Base-by-base conservation (phyloP, 441 rosid species). In the Aleurites moluccanus region DNA sequence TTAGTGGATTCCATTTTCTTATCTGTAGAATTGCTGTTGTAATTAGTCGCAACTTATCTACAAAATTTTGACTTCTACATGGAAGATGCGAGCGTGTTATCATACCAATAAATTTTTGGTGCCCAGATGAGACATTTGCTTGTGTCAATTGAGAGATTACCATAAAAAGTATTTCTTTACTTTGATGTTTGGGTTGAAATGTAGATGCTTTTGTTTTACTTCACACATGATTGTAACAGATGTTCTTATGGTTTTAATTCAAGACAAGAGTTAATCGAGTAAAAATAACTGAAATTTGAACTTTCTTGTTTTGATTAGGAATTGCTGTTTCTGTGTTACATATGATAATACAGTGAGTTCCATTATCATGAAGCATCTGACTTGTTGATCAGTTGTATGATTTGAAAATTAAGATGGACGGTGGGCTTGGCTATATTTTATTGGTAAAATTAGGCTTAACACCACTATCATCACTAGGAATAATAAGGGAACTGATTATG, bases 1-100 rank as follows among this genome's bases (percentile, higher is more conserved):
- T 45, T 47, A 45, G 45, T 72, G 67, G 59, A 47, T 71, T n/a
- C 42, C 8, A 6, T 42, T 71, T 70, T 47, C 62, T 57, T 10
- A 10, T n/a, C 47, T 11, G 1, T 16, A 9, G 13, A 72, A 45
- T 44, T 40, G 27, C 30, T 60, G 7, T 14, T 40, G 10, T 42
- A 70, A 68, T 3, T 28, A 44, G 3, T 8, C 16, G 18, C 25
- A 57, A 68, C 5, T 49, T 20, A 49, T 47, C 69, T 65, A 11
- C 60, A 68, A 28, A 38, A 30, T 60, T 55, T 27, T 42, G 52
- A 38, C 53, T 56, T 42, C 40, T 3, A 16, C 38, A 57, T 40
- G 35, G 50, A 59, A 3, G 25, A 13, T 27, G 10, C 9, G 10
- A 20, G 13, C 6, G 66, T 20, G 4, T 21, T 14, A 33, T 35